Conservation (phyloP, 192 early-diverging fungal species). For the Kappamyces sp. region DNA sequence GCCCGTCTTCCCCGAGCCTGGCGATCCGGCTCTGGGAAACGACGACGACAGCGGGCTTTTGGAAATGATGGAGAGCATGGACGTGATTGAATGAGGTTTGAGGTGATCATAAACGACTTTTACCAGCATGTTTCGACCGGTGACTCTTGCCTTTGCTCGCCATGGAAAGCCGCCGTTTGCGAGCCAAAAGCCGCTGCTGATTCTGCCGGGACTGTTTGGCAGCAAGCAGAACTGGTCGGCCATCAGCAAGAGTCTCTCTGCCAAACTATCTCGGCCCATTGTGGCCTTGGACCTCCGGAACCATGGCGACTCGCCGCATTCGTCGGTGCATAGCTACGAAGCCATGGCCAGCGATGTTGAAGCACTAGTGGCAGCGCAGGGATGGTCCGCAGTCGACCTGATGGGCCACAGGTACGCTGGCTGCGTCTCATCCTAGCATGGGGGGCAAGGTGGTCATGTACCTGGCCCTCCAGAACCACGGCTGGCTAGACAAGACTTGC, state of each 20-base stretch:
- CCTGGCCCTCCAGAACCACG: slow-evolving; percentile 21
- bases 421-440: slow-evolving; percentile 19
- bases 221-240: slow-evolving; percentile 90
- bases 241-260: slow-evolving; percentile 66
- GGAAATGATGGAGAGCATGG: too few relatives aligned
- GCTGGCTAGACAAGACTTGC: slow-evolving; percentile 28
- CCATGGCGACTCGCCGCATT: slow-evolving; percentile 86
- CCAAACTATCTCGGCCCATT: slow-evolving; percentile 55
- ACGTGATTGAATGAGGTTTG: too few relatives aligned
- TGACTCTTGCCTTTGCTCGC: too few relatives aligned
- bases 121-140: too few relatives aligned
- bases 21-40: too few relatives aligned
- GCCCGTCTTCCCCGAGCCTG: too few relatives aligned
- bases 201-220: slow-evolving; percentile 90
- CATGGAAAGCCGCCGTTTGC: too few relatives aligned
- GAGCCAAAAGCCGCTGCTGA: slow-evolving; percentile 23
- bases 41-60: too few relatives aligned
- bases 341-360: slow-evolving; percentile 75
- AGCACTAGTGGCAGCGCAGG: slow-evolving; percentile 58
- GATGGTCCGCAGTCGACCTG: slow-evolving; percentile 49
- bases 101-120: too few relatives aligned
- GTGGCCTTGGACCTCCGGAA: slow-evolving; percentile 83
- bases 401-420: slow-evolving; percentile 84
- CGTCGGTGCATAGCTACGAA: slow-evolving; percentile 55
- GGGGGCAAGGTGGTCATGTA: slow-evolving; percentile 44